Base-by-base conservation (phyloP, 129 eudicot genomes). In the Ambrosia artemisiifolia region DNA sequence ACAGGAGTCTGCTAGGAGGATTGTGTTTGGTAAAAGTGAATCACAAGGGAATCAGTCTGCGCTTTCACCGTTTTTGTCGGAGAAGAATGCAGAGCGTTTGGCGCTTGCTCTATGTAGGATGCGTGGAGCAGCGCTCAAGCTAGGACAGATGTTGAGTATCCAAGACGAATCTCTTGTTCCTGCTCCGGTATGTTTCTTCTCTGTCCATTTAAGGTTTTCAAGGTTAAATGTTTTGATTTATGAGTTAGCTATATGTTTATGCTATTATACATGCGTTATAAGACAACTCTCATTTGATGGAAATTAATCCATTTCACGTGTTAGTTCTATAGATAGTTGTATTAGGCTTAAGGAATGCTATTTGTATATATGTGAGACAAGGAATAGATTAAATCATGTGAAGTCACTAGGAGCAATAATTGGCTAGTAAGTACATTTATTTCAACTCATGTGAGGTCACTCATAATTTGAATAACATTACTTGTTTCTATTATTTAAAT, bases 51-150 rank as follows among this genome's bases (percentile, higher is more conserved):
- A 75, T 19, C 86, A 90, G 67, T 82, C 87, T 73, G 87, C 85
- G 2, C 24, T 81, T 72, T 95, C 99, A 60, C 94, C 99, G 0
- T 88, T 76, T 75, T 48, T 95, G 70, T 95, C 99, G 4, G 96
- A 90, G 34, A 86, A 85, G 65, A 95, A 94, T 83, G 99, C 99
- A 19, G 96, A 90, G 84, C 96, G 99, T 59, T 49, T 95, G 87
- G 99, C 99, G 54, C 94, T 90, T 83, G 99, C 96, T 69, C 78
- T 95, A 56, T 95, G 99, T 82, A 79, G 99, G 84, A 95, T 95
- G 99, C 99, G 99, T 75, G 99, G 99, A 18, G 99, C 99, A 20
- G 99, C 99, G 30, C 84, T 95, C 44, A 94, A 94, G 77, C 60
- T 95, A 70, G 99, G 99, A 33, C 99, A 95, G 79, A 95, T 95